phyloP scores from a whole-genome alignment of 495 filamentous ascomycete species.

The Clavariopsis aquatica region DNA sequence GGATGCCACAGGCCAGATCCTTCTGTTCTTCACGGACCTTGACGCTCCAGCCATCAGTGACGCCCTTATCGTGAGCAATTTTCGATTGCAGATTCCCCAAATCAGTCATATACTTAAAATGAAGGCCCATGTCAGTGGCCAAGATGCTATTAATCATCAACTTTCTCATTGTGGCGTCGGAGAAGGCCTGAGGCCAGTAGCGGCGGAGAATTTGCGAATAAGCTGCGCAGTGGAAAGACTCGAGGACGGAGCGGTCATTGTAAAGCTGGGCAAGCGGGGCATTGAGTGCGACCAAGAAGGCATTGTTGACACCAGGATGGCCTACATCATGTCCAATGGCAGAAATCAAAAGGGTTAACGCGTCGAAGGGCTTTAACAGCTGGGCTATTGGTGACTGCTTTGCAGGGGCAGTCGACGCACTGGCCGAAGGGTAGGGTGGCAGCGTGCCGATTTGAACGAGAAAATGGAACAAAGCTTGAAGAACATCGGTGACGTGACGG shows the following conservation, averaged over 20 bases:
- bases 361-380: conserved; percentile 79
- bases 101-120: conserved; percentile 93
- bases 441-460: conserved; percentile 79
- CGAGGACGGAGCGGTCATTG: conserved; percentile 94
- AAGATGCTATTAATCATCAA: conserved; percentile 94
- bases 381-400: conserved; percentile 62
- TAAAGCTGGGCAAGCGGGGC: conserved; percentile 96
- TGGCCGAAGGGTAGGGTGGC: conserved; percentile 59
- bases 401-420: conserved; percentile 36
- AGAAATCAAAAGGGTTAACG: conserved; percentile 83
- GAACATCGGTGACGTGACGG: conserved; percentile 91
- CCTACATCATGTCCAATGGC: conserved; percentile 98
- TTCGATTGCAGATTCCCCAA: conserved; percentile 75
- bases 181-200: conserved; percentile 83
- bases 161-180: conserved; percentile 72
- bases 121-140: conserved; percentile 94
- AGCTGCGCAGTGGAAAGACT: conserved; percentile 96
- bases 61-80: conserved; percentile 61
- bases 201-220: conserved; percentile 94
- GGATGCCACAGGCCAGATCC: conserved; percentile 75
- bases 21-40: conserved; percentile 71
- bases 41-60: conserved; percentile 67
- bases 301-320: conserved; percentile 97
- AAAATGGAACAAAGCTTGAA: conserved; percentile 92
- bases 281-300: conserved; percentile 88